These are phyloP conservation scores for Lyophyllum shimeji DNA, from an alignment of 768 basidiomycete species.

Conservation along the genomic window DNA sequence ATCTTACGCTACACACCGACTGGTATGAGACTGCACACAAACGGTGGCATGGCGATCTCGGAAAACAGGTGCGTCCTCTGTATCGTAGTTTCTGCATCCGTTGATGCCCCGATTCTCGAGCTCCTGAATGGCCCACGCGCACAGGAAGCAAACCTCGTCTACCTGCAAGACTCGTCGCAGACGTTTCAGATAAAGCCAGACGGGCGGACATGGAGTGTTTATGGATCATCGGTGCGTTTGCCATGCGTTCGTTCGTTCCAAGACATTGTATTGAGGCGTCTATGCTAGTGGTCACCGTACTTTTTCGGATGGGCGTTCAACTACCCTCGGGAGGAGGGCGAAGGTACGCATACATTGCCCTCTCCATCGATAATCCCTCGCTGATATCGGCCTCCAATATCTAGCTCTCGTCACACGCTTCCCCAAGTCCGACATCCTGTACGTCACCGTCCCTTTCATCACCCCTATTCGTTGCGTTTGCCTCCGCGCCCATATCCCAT, in stretches of 20 bases:
- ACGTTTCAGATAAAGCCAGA: slow-evolving; percentile 34
- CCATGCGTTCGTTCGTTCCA: background rate
- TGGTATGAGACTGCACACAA: slow-evolving; percentile 38
- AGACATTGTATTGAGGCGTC: background rate
- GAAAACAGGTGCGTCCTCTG: slow-evolving; percentile 28
- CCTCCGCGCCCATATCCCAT: no score
- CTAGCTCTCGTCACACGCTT: slow-evolving; percentile 12
- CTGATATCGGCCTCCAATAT: background rate
- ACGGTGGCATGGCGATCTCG: slow-evolving; percentile 27
- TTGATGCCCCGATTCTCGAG: slow-evolving; percentile 21
- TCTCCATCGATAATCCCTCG: background rate
- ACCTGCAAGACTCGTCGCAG: slow-evolving; percentile 52
- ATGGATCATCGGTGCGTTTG: slow-evolving; percentile 66
- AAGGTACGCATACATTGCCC: slow-evolving; percentile 23
- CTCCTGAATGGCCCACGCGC: slow-evolving; percentile 35
- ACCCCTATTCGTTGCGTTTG: no score
- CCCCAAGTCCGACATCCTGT: slow-evolving; percentile 17
- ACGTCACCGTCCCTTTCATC: no score
- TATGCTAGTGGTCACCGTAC: slow-evolving; percentile 41
- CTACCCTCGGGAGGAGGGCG: slow-evolving; percentile 37
- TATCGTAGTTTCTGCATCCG: background rate
- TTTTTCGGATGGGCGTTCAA: slow-evolving; percentile 55
- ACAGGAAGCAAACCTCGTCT: slow-evolving; percentile 45
- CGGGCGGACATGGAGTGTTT: slow-evolving; percentile 57
- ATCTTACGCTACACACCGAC: slow-evolving; percentile 42